Conservation (phyloP, 2,329 filamentous ascomycete species). For the Emmonsia crescens region DNA sequence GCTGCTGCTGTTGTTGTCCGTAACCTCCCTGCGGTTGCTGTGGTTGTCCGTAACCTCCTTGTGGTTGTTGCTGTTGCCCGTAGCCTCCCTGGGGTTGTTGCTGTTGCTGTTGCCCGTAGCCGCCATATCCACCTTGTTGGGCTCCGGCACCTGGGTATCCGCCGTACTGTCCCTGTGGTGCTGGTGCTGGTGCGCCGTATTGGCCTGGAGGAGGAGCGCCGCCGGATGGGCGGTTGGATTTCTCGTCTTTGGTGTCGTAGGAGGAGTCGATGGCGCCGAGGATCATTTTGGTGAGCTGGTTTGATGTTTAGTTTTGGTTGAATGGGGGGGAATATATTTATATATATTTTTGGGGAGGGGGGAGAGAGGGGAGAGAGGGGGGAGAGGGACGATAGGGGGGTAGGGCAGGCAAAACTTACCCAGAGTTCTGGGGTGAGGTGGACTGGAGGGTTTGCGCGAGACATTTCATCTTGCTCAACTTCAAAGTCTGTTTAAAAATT, state of each 20-base stretch:
- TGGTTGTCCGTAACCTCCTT: constrained; percentile 1
- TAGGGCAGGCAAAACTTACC: constrained; percentile 27
- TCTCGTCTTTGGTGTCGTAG: constrained; percentile 57
- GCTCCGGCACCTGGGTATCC: constrained; percentile 20
- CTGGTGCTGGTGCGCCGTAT: constrained; percentile 24
- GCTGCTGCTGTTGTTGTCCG: constrained; percentile 10
- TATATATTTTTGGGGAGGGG: background rate
- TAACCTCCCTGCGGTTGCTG: background rate
- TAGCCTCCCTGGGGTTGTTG: background rate
- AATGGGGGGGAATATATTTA: constrained; percentile 4
- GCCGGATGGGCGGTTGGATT: constrained; percentile 30
- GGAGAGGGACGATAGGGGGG: background rate
- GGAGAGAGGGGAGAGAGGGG: background rate
- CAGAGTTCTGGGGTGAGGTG: constrained; percentile 55
- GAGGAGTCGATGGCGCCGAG: constrained; percentile 56
- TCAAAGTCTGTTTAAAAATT: constrained; percentile 60
- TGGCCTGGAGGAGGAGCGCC: constrained; percentile 20
- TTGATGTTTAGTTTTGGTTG: constrained; percentile 9
- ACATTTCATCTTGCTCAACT: constrained; percentile 57
- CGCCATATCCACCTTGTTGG: constrained; percentile 12
- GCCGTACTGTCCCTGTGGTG: constrained; percentile 11
- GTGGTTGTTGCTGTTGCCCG: background rate
- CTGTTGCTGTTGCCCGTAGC: constrained; percentile 2
- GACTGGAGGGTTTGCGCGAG: constrained; percentile 49
- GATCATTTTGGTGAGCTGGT: constrained; percentile 51